Evolutionary conservation across 352 stramenopile species (phyloP), one percentile per base, ranked within the genome.

Genomic region (Pythium vanterpoolii): DNA sequence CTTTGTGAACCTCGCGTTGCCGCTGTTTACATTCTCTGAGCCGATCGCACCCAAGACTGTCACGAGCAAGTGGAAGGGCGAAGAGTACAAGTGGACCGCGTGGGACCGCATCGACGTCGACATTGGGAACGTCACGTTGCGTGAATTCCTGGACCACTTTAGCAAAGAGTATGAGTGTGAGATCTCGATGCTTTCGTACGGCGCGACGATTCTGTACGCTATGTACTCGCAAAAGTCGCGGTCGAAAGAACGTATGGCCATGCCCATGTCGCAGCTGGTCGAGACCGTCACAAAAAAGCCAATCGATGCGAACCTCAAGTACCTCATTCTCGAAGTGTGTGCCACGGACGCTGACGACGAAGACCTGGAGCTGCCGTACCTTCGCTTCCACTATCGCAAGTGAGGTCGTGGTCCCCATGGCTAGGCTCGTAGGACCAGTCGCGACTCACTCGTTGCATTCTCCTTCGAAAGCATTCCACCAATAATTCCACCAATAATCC

Each of bases 111-210:
- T 99, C 16, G 95, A 98, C 51, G 79, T 98, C 21, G 86, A 98
- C 61, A 73, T 91, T n/a, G 92, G 94, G n/a, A 89, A 98, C 62
- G 87, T 99, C 47, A 99, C 97, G 28, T 78, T 99, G 24, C 89
- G 95, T 62, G 87, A 98, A 56, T 98, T 99, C 56, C 77, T 99
- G 62, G 73, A 89, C 30, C 89, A 97, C 59, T 98, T 98, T 63
- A 87, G 98, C 62, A 89, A 90, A 16, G 81, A 98, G 67, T 99
- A 98, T 72, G 96, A 98, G 28, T 83, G 98, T 34, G 96, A 99
- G 67, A 90, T 99, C 24, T 96, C 90, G 34, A 99, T 99, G 97
- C 83, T 99, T 21, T 98, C 90, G 53, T 97, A 98, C 64, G 97
- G 97, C 28, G 96, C 93, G 36, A 95, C 85, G 61, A 92, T 96